Percentiles rank a stretch among this genome's conserved stretches.
Conservation (phyloP, 75 land plant species). For the Ceratopteris richardii region DNA sequence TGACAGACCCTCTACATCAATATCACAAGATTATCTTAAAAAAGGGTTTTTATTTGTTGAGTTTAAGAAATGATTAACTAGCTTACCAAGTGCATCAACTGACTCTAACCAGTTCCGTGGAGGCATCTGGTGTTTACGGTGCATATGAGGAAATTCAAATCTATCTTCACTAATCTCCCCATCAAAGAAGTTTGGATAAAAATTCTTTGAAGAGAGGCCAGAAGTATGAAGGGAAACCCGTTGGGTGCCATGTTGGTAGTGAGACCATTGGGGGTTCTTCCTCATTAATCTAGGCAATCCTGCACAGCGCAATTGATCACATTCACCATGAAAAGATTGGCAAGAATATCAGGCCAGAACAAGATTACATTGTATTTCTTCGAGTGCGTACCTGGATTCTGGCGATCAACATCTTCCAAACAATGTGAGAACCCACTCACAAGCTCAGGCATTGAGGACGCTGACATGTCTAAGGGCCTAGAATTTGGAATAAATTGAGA, state of each 20-base stretch:
- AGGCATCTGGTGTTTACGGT: not conserved
- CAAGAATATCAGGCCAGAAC: too few relatives aligned
- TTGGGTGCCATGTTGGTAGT: not conserved
- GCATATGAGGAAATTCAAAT: conserved; percentile 11
- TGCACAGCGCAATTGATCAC: too few relatives aligned
- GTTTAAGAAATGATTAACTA: too few relatives aligned
- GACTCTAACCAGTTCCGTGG: conserved; percentile 25
- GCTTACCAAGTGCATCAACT: conserved; percentile 28
- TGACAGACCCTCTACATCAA: conserved; percentile 5
- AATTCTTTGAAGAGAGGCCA: not conserved
- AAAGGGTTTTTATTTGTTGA: too few relatives aligned
- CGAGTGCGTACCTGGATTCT: not conserved
- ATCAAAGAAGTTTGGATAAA: not conserved
- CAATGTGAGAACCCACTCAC: not conserved
- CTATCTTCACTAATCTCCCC: not conserved
- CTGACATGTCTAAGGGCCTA: not conserved
- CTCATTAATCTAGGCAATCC: not conserved
- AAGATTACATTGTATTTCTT: too few relatives aligned
- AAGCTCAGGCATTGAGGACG: not conserved
- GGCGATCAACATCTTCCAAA: not conserved
- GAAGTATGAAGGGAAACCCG: not conserved
- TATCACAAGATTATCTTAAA: not conserved
- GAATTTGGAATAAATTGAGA: not conserved
- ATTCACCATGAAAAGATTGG: not conserved
- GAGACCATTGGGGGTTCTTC: not conserved